Evolutionary conservation across 768 basidiomycete species (phyloP), one percentile per base, ranked within the genome.

Genomic region (Russula earlei): DNA sequence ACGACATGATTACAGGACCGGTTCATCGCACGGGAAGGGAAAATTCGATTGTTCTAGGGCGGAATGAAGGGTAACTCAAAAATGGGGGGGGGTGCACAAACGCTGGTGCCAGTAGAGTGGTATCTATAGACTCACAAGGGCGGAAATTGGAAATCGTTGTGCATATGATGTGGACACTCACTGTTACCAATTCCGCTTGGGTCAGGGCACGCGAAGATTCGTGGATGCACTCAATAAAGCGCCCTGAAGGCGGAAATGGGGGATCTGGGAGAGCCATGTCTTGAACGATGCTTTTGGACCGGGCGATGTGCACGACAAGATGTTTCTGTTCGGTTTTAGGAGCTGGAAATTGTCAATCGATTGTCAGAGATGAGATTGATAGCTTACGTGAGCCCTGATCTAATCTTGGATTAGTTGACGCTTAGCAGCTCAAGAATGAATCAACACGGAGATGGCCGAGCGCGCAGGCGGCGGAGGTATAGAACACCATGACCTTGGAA

Each of bases 151-250:
- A 46, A 48, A 41, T 14, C 7, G 33, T 15, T 17, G 34, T 40
- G 19, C 31, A 7, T 22, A 41, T 33, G 12, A 41, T 33, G 12
- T 22, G 54, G 36, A 42, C 4, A 74, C 80, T 66, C 65, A 85
- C 87, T 59, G 67, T 68, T 31, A 89, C 77, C 34, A 75, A 68
- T 55, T 77, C 71, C 5, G 69, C 67, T 56, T 72, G 63, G 22
- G 82, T 73, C 49, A 83, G 66, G 22, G 72, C 67, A 50, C 68
- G 69, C 19, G 80, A 77, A 4, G 85, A 81, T 46, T 75, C 66
- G 46, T 78, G 76, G 36, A 88, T 76, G 14, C 78, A 73, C 36
- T 73, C 62, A 17, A 85, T 59, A 63, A 74, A 84, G 34, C 66
- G 59, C 20, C 77, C 73, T 49, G 77, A 70, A 43, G 75, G 68